Base-by-base conservation (phyloP, 352 stramenopile species). In the Globisporangium yorkense region DNA sequence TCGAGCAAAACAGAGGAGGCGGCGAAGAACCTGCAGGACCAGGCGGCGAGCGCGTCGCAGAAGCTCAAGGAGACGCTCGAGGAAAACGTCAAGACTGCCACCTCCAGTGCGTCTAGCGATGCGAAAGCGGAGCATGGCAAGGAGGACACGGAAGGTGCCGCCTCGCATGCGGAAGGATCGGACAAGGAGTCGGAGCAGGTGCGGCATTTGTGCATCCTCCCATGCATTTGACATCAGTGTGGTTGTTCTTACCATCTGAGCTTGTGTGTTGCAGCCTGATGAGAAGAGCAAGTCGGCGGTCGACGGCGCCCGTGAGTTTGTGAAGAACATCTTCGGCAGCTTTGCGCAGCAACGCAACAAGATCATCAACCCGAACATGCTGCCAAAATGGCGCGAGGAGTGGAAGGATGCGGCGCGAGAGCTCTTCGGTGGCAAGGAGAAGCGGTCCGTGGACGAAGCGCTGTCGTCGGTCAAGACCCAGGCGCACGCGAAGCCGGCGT, bases 361-460 rank as follows among this genome's bases (percentile, higher is more conserved):
- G 59, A 68, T 93, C 31, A 77, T 87, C 27, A 71, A 81, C 57
- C 66, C 71, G 13, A 75, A 67, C 48, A 70, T 65, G 27, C 57
- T 76, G 27, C 60, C 65, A 12, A 72, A 82, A 47, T 69, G 75
- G 68, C 78, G 76, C 20, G 77, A 88, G 1, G 79, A 89, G 56
- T 90, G 81, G 74, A 84, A 77, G 31, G 72, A 85, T 35, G 77
- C 84, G 1, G 78, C 80, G 0, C 77, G 84, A n/a, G 80, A 92
- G 61, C 74, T 94, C 18, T 92, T 94, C 61, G 84, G 84, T 15
- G 75, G 73, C 27, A 80, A 75, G 48, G 81, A 89, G 67, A 86
- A 84, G 58, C 68, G 71, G 41, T 83, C 80, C 1, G 73, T 94
- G 18, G 84, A 94, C 54, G 84, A 94, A 52, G 83, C 84, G 35